phyloP scores from a whole-genome alignment of 371 early-diverging fungal genomes.

The Mortierella polycephala region DNA sequence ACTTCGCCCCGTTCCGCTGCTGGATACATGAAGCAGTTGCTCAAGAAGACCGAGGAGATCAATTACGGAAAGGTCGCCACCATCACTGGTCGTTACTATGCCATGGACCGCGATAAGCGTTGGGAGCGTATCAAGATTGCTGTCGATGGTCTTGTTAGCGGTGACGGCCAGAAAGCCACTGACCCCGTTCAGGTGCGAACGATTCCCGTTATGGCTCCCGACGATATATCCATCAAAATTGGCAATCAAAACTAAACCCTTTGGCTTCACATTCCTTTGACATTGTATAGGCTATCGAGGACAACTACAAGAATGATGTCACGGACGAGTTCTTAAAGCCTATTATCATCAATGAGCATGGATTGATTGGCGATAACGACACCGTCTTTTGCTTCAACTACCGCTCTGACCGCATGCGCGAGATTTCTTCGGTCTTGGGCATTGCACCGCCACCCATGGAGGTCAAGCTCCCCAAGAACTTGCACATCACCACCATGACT shows the following conservation, averaged over 20 bases:
- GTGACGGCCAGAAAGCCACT: conserved; percentile 80
- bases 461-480: conserved; percentile 77
- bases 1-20: conserved; percentile 91
- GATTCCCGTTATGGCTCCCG: not conserved
- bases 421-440: conserved; percentile 92
- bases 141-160: conserved; percentile 88
- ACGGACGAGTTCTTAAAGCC: conserved; percentile 99
- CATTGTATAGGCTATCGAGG: conserved; percentile 75
- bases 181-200: conserved; percentile 67
- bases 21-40: conserved; percentile 78
- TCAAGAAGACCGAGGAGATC: conserved; percentile 69
- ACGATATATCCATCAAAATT: not conserved
- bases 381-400: conserved; percentile 95
- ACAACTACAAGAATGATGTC: conserved; percentile 84
- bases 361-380: conserved; percentile 81
- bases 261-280: not conserved
- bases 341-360: conserved; percentile 84
- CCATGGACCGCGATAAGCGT: conserved; percentile 99
- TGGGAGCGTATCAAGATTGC: conserved; percentile 98
- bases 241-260: not conserved
- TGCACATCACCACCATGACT: conserved; percentile 95
- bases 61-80: conserved; percentile 92
- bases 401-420: conserved; percentile 99
- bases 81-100: conserved; percentile 98
- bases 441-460: conserved; percentile 91